Evolutionary conservation across 176 grass and related monocot genomes (phyloP), one percentile per base, ranked within the genome.

Genomic region (Saccharum spontaneum): DNA sequence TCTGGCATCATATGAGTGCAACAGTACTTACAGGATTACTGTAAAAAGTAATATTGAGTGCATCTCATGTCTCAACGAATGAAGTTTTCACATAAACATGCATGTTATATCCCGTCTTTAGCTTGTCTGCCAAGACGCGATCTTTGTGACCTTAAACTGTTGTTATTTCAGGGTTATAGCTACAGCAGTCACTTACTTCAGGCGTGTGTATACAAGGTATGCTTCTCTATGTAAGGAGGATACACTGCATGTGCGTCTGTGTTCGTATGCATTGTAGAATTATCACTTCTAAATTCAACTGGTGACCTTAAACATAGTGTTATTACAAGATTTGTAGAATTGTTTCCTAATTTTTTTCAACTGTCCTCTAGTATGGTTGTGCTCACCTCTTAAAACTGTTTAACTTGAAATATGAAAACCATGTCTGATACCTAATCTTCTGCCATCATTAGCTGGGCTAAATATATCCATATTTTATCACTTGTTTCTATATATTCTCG

Each of bases 181-280:
- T 83, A 99, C 97, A 20, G 93, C 97, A 84, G 85, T 88, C 69
- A 92, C 97, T 85, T 99, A 99, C 86, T 94, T 99, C 84, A 99
- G 93, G 79, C 93, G 91, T 62, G 97, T 99, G 18, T 99, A 99
- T 81, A 94, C 97, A 76, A 99, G 92, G 97, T 99, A 96, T 86
- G 22, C 46, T 50, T 69, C 50, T 87, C 23, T 87, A 73, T 88
- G 82, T 23, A 31, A 71, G 44, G 46, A 80, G 55, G 45, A 77
- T 38, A 20, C 16, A 40, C 43, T 3, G 22, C 57, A 67, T 67
- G 31, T 44, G 40, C 17, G 59, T 64, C 50, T 73, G 16, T 11
- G 16, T 28, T 78, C 45, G 34, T 55, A 38, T 82, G 62, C 31
- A 45, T 70, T 23, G n/a, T 23, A 71, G 14, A 43, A 23, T 26